These are phyloP conservation scores for Curvularia sp. DNA, from an alignment of 2,329 filamentous ascomycete species.

Conservation along the genomic window DNA sequence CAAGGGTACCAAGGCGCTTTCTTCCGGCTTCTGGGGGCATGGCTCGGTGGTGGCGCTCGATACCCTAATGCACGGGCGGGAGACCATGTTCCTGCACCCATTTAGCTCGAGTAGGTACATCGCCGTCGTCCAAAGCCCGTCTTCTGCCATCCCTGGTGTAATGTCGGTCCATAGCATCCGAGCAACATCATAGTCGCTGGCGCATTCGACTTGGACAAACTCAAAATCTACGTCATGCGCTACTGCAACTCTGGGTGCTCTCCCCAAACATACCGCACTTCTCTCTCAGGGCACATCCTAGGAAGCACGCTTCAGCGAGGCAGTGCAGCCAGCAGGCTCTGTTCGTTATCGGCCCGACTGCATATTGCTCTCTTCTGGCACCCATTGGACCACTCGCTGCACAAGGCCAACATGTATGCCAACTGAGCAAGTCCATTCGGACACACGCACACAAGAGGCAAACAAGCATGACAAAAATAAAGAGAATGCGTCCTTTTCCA, in stretches of 20 bases:
- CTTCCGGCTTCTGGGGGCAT: neutral
- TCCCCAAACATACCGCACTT: conserved; percentile 14
- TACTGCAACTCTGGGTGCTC: conserved; percentile 16
- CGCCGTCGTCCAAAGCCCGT: conserved; percentile 2
- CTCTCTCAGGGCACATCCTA: conserved; percentile 27
- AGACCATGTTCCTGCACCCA: conserved; percentile 25
- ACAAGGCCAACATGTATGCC: no score
- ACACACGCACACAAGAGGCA: neutral
- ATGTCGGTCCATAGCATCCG: conserved; percentile 12
- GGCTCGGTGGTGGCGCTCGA: conserved; percentile 10
- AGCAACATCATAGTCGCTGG: conserved; percentile 6
- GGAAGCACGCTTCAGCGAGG: conserved; percentile 29
- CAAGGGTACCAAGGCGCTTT: conserved; percentile 4
- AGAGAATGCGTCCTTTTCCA: no score
- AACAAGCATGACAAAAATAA: neutral
- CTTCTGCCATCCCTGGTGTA: neutral
- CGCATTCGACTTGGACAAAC: conserved; percentile 17
- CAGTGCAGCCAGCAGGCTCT: conserved; percentile 35
- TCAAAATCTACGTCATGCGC: conserved; percentile 35
- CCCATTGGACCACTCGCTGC: no score
- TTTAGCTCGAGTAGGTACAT: conserved; percentile 9
- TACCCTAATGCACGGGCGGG: conserved; percentile 26
- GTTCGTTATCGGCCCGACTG: conserved; percentile 44
- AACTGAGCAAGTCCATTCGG: no score
- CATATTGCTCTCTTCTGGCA: conserved; percentile 37